Percentiles rank a stretch among this genome's conserved stretches.
Conservation (phyloP, 345 rosid genomes). For the Isatis tinctoria region DNA sequence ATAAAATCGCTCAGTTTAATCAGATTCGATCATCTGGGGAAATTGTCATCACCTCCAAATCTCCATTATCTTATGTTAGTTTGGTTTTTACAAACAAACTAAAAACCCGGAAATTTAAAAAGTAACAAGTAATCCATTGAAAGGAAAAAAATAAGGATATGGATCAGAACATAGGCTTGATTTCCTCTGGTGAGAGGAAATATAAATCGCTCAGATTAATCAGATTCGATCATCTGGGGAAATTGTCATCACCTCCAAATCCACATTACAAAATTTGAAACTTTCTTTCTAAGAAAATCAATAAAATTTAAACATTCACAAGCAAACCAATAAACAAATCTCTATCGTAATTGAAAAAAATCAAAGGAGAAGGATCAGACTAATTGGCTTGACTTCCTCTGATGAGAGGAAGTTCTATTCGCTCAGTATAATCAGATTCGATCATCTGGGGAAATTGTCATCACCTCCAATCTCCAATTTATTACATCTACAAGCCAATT, state of each 20-base stretch:
- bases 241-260: conserved; percentile 33
- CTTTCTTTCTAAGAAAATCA: not conserved
- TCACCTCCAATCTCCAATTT: conserved; percentile 24
- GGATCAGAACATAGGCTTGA: conserved; percentile 35
- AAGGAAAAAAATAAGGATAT: not conserved
- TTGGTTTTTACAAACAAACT: too few relatives aligned
- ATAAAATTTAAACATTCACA: not conserved
- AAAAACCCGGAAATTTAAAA: too few relatives aligned
- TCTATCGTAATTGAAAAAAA: not conserved
- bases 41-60: conserved; percentile 33
- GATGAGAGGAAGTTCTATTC: conserved; percentile 7
- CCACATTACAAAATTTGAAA: not conserved
- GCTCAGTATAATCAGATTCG: conserved; percentile 35
- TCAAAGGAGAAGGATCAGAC: conserved; percentile 20
- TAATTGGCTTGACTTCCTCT: conserved; percentile 28
- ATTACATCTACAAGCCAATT: not conserved
- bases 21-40: conserved; percentile 37
- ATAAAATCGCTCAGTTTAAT: conserved; percentile 23
- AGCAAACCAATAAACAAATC: not conserved
- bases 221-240: conserved; percentile 37
- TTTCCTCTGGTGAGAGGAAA: conserved; percentile 22
- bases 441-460: conserved; percentile 37
- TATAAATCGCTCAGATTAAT: conserved; percentile 23
- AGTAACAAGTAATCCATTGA: too few relatives aligned
- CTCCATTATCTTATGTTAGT: not conserved